These are phyloP conservation scores for Microdochium bolleyi DNA, from an alignment of 2,329 filamentous ascomycete genomes.

Conservation along the genomic window DNA sequence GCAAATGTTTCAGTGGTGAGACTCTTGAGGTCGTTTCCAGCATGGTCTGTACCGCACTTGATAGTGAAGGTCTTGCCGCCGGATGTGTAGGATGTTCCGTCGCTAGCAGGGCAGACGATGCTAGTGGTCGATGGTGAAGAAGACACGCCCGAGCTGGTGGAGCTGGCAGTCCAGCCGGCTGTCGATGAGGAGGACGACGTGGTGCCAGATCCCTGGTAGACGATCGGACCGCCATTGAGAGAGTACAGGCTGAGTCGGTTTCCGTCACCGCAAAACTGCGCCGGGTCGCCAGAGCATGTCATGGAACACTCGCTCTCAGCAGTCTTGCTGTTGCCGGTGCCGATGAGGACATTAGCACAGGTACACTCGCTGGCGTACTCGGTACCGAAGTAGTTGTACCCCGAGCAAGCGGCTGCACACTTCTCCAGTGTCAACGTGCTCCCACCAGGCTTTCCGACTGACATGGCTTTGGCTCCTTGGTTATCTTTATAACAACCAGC, in stretches of 20 bases:
- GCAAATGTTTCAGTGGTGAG: neutral
- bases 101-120: neutral
- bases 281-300: constrained; percentile 11
- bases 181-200: neutral
- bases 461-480: neutral
- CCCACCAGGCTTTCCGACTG: neutral
- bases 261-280: constrained; percentile 13
- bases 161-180: neutral
- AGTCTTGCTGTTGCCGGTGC: constrained; percentile 5
- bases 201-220: constrained; percentile 4
- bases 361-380: constrained; percentile 31
- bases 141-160: too few relatives aligned
- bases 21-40: neutral
- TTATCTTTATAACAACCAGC: neutral
- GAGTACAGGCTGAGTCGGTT: constrained; percentile 5
- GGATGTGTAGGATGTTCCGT: neutral
- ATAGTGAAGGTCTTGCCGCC: neutral
- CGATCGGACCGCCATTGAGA: constrained; percentile 1
- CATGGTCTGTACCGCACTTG: neutral
- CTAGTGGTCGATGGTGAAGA: neutral
- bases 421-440: constrained; percentile 16
- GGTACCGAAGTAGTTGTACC: constrained; percentile 25
- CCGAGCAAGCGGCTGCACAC: constrained; percentile 19
- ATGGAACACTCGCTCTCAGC: constrained; percentile 13
- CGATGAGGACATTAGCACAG: constrained; percentile 21